A percentile compares a stretch with the other conserved stretches of the same genome.
Conservation (phyloP, 176 grass and related monocot genomes). For the Metroxylon sagu region DNA sequence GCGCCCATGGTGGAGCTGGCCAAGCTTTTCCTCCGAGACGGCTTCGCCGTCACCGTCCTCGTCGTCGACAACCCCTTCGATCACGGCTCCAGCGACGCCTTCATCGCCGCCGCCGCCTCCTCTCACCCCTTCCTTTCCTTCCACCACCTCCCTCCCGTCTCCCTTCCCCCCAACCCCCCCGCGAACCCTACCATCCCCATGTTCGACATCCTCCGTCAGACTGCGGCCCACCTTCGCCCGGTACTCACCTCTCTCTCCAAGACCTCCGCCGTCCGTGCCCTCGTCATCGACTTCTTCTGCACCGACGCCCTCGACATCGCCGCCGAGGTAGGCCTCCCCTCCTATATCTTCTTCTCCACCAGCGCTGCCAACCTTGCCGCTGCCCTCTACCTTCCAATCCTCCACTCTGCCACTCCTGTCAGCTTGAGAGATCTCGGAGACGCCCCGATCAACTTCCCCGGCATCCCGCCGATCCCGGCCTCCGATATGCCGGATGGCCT, state of each 20-base stretch:
- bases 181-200: too few species aligned
- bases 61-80: too few species aligned
- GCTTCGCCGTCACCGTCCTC: background rate
- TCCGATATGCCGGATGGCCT: background rate
- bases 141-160: too few species aligned
- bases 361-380: background rate
- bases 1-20: too few species aligned
- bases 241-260: background rate
- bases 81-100: too few species aligned
- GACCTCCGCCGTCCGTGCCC: background rate
- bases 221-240: too few species aligned
- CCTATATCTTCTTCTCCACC: conserved; percentile 1
- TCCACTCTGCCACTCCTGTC: background rate
- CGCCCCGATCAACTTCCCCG: background rate
- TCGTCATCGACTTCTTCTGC: conserved; percentile 10
- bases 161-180: background rate
- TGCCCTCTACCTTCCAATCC: background rate
- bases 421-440: conserved; percentile 2
- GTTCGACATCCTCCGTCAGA: too few species aligned
- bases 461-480: background rate
- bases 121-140: too few species aligned
- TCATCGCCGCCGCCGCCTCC: too few species aligned
- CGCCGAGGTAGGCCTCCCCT: background rate
- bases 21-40: too few species aligned
- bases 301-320: background rate